Evolutionary conservation across 805 yeast species (phyloP).

Genomic region (Dipodascus geniculatus): DNA sequence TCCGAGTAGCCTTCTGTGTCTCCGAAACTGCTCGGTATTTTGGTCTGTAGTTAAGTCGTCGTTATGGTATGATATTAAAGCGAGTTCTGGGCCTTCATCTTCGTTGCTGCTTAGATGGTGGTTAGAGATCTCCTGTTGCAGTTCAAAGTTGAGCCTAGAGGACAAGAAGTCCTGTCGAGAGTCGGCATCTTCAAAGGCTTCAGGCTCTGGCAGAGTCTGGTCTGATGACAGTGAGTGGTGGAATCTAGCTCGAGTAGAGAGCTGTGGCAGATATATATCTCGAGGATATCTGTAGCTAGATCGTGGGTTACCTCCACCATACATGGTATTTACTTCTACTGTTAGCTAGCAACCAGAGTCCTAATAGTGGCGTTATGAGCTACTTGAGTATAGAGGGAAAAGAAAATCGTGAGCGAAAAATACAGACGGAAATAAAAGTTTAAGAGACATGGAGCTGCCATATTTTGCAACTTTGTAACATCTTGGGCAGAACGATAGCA

Average conservation of each 20-base stretch:
- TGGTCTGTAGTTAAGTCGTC: background rate
- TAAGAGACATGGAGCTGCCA: too few species aligned
- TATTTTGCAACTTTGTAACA: too few species aligned
- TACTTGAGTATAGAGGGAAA: too few species aligned
- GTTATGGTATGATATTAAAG: background rate
- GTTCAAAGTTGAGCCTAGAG: background rate
- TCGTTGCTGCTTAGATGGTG: background rate
- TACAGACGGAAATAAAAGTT: too few species aligned
- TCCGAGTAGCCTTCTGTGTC: background rate
- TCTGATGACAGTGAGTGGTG: background rate
- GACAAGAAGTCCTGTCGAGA: background rate
- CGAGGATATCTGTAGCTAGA: background rate
- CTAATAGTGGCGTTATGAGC: background rate
- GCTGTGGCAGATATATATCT: background rate
- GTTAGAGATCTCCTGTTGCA: background rate
- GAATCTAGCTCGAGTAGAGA: background rate
- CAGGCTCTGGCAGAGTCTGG: background rate
- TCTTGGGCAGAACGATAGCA: too few species aligned
- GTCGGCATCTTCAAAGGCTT: background rate
- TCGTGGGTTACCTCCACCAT: background rate
- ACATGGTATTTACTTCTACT: too few species aligned
- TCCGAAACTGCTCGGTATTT: background rate
- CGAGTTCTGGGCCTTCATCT: background rate
- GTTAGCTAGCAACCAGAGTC: too few species aligned
- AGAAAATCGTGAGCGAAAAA: too few species aligned